Conservation (phyloP, 1,284 basidiomycete species). For the Ceratobasidium sp. region DNA sequence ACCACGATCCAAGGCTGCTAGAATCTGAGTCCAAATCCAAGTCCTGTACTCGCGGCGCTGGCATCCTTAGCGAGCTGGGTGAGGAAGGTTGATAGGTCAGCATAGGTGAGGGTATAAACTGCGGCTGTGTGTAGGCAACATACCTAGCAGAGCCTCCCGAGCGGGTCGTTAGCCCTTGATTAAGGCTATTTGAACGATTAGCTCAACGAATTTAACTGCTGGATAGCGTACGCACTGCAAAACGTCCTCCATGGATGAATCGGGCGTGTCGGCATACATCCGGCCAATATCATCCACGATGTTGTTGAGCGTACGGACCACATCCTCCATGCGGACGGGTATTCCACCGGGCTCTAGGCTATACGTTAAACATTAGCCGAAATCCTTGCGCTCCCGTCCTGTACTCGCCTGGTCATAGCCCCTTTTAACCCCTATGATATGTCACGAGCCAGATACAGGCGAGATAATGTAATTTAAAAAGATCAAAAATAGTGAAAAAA, state of each 20-base stretch:
- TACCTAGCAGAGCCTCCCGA: background rate
- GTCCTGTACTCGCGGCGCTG: background rate
- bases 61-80: background rate
- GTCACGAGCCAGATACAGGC: background rate
- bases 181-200: background rate
- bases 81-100: background rate
- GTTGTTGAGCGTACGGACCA: constrained; percentile 34
- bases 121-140: background rate
- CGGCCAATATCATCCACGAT: constrained; percentile 17
- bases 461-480: no score
- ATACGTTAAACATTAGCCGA: background rate
- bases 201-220: no score
- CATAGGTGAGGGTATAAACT: background rate
- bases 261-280: constrained; percentile 12
- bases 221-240: background rate
- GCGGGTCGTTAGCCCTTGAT: background rate
- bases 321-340: constrained; percentile 24
- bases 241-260: background rate
- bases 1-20: constrained; percentile 3
- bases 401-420: background rate
- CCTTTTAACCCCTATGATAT: background rate
- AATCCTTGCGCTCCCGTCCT: background rate
- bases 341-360: background rate
- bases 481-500: background rate
- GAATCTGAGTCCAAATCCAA: background rate